phyloP scores from a whole-genome alignment of 106 monocot species.

The Apostasia ramifera region DNA sequence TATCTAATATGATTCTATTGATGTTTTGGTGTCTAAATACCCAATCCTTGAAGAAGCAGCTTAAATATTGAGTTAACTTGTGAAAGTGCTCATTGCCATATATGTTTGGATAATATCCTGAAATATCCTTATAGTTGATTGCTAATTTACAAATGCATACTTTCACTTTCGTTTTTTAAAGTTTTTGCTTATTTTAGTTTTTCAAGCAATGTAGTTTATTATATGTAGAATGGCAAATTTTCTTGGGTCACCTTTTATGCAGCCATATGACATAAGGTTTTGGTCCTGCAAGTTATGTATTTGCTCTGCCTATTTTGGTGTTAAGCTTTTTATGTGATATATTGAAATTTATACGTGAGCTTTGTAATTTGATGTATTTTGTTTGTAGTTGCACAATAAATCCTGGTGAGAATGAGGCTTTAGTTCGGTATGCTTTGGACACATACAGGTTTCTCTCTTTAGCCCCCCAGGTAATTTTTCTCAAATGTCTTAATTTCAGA shows the following conservation, averaged over 20 bases:
- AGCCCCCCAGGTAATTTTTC: conserved; percentile 58
- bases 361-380: conserved; percentile 2
- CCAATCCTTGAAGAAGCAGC: too few relatives aligned
- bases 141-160: background rate
- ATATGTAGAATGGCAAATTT: background rate
- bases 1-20: too few relatives aligned
- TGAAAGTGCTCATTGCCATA: too few relatives aligned
- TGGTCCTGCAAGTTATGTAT: background rate
- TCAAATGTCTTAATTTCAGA: background rate
- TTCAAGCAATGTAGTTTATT: conserved; percentile 1
- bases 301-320: background rate
- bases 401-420: conserved; percentile 95
- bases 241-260: background rate
- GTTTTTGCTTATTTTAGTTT: conserved; percentile 1
- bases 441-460: conserved; percentile 80
- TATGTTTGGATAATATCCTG: too few relatives aligned
- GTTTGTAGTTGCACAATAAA: conserved; percentile 92
- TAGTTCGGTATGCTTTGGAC: conserved; percentile 95
- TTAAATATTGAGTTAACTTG: too few relatives aligned
- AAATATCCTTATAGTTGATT: too few relatives aligned
- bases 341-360: background rate
- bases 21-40: too few relatives aligned
- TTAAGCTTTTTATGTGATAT: background rate
- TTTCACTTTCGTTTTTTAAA: background rate
- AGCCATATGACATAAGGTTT: background rate